A percentile compares a stretch with the other conserved stretches of the same genome.
Conservation (phyloP, 2,329 filamentous ascomycete species). For the Hymenotorrendiella dingleyae region DNA sequence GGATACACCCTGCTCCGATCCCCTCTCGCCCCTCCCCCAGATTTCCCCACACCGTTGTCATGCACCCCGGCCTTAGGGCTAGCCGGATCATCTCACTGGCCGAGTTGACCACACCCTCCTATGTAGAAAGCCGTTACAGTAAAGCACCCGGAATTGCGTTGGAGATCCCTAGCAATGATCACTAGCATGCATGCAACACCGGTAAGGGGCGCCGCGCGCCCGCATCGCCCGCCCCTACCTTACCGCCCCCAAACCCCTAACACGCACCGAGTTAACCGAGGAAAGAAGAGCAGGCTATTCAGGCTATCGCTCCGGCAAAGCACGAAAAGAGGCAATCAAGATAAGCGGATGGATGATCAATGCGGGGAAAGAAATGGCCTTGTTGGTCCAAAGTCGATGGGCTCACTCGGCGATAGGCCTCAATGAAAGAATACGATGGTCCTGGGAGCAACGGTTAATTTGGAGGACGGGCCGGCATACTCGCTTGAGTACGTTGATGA, state of each 20-base stretch:
- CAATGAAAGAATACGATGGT: constrained; percentile 7
- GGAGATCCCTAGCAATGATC: constrained; percentile 2
- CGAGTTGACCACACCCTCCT: too few relatives aligned
- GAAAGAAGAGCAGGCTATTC: not conserved
- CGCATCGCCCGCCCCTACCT: not conserved
- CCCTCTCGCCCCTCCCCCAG: not conserved
- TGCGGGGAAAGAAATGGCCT: not conserved
- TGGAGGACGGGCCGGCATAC: constrained; percentile 8
- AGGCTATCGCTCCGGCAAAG: constrained; percentile 6
- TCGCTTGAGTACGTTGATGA: not conserved
- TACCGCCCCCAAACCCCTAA: not conserved
- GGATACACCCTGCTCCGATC: not conserved
- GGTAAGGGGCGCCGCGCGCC: constrained; percentile 3
- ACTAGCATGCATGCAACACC: constrained; percentile 1
- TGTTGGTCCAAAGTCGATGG: not conserved
- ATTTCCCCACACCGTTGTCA: not conserved
- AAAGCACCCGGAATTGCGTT: too few relatives aligned
- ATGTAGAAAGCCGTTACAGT: too few relatives aligned
- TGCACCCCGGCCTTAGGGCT: too few relatives aligned
- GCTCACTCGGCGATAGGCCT: constrained; percentile 3
- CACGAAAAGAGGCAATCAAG: not conserved
- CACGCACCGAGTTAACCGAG: constrained; percentile 8
- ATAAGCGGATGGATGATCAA: not conserved
- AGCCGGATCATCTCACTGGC: constrained; percentile 10
- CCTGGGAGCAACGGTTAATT: constrained; percentile 3